Evolutionary conservation across 208 protist species (phyloP), one percentile per base, ranked within the genome.

Genomic region (Polymyxa betae): DNA sequence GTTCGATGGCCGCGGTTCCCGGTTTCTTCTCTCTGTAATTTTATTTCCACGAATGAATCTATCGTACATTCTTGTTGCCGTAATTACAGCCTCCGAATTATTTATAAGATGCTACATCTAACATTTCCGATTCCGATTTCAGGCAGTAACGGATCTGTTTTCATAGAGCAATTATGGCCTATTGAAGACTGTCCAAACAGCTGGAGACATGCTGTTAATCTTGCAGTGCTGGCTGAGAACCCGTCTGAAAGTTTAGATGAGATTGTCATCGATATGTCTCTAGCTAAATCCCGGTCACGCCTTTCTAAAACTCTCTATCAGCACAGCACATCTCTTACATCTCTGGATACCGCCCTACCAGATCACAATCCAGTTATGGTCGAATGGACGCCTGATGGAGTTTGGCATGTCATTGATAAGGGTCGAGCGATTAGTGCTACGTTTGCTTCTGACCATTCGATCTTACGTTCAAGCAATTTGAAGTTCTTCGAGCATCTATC

Each of bases 361-460:
- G 72, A 82, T 43, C 35, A 82, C n/a, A n/a, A 82, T n/a, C 35
- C 72, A 12, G 72, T 82, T 43, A 20, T 43, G 16, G n/a, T 82
- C n/a, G 72, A 82, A 20, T 82, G 72, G 72, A 82, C 72, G 72
- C 72, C 35, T 5, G 40, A 35, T 20, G 72, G 5, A 35, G 72
- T 82, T n/a, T 82, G n/a, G 5, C 72, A 35, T 43, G 72, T 82
- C n/a, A 20, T 5, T n/a, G 72, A 35, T 20, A n/a, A 82, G 35
- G 49, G 49, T 29, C 5, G 5, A 5, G 49, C 12, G 5, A 24
- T 60, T 60, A 24, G 24, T 24, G 49, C 24, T 29, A 5, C 24
- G 12, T 60, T 60, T n/a, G 35, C 5, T 5, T 16, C 54, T 29
- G 72, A 82, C 72, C 16, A 35, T 20, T 82, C 72, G 5, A n/a